A percentile compares a stretch with the other conserved stretches of the same genome.
Conservation (phyloP, 345 rosid genomes). For the Populus davidiana region DNA sequence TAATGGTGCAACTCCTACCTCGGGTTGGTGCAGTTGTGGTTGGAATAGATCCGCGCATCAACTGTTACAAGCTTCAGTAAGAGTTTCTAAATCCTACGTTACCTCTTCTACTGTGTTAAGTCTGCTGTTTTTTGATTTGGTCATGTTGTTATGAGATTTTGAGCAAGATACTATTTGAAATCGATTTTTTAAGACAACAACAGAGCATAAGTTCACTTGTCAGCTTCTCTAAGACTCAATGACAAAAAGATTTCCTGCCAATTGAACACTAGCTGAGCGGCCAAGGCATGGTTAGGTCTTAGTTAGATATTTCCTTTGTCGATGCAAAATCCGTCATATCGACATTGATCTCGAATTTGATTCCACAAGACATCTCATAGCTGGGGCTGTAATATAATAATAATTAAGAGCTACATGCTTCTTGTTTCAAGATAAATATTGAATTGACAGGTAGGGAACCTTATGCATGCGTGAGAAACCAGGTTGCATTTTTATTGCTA, state of each 20-base stretch:
- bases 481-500: constrained; percentile 84
- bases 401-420: not conserved
- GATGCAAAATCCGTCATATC: not conserved
- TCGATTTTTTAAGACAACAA: not conserved
- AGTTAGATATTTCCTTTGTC: not conserved
- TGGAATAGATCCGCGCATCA: constrained; percentile 72
- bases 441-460: constrained; percentile 67
- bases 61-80: constrained; percentile 95
- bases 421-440: not conserved
- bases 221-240: not conserved
- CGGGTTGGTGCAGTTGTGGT: constrained; percentile 98
- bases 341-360: not conserved
- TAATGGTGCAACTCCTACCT: constrained; percentile 19
- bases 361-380: not conserved
- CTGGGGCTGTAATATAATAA: not conserved
- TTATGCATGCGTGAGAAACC: constrained; percentile 95
- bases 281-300: not conserved
- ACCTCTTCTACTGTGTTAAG: constrained; percentile 2
- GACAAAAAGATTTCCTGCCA: not conserved
- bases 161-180: not conserved
- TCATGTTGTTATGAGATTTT: not conserved
- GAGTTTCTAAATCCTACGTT: constrained; percentile 24
- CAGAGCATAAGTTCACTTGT: not conserved
- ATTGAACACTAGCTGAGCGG: not conserved
- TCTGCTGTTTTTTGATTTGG: not conserved